Evolutionary conservation across 441 rosid species (phyloP).

Genomic region (Erysimum cheiri): DNA sequence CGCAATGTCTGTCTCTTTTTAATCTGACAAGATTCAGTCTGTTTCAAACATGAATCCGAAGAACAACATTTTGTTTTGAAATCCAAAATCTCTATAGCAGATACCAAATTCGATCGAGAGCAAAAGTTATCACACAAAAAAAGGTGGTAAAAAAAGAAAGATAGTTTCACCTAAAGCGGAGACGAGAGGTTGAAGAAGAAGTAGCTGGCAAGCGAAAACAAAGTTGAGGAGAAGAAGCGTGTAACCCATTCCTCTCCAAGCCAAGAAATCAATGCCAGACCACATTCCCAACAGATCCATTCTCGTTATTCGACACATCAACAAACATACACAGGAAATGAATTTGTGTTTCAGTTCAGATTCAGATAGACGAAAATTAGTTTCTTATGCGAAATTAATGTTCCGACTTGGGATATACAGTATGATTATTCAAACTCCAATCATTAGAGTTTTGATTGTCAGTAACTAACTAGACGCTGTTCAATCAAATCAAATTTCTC

Average conservation of each 20-base stretch:
- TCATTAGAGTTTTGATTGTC: slow-evolving; percentile 32
- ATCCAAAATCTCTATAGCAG: too few relatives aligned
- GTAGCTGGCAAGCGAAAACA: slow-evolving; percentile 77
- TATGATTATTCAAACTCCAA: neutral
- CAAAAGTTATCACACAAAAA: too few relatives aligned
- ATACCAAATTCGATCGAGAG: too few relatives aligned
- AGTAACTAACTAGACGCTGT: slow-evolving; percentile 49
- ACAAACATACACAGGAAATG: neutral
- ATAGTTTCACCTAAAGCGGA: slow-evolving; percentile 61
- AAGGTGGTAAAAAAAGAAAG: too few relatives aligned
- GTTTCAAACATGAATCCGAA: too few relatives aligned
- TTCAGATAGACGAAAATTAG: too few relatives aligned
- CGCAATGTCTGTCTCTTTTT: too few relatives aligned
- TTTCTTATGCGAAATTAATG: too few relatives aligned
- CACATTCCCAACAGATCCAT: slow-evolving; percentile 53
- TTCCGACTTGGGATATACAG: too few relatives aligned
- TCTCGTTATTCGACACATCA: slow-evolving; percentile 20
- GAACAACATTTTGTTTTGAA: too few relatives aligned
- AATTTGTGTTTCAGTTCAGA: too few relatives aligned
- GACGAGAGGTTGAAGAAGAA: slow-evolving; percentile 93
- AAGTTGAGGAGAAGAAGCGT: slow-evolving; percentile 71
- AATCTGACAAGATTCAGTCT: too few relatives aligned
- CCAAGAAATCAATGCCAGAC: slow-evolving; percentile 62
- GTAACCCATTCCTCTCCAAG: slow-evolving; percentile 71
- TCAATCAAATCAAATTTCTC: slow-evolving; percentile 36